A percentile compares a stretch with the other conserved stretches of the same genome.
Evolutionary conservation across 805 yeast genomes (phyloP).

Genomic region (Spencermartinsiella europaea): DNA sequence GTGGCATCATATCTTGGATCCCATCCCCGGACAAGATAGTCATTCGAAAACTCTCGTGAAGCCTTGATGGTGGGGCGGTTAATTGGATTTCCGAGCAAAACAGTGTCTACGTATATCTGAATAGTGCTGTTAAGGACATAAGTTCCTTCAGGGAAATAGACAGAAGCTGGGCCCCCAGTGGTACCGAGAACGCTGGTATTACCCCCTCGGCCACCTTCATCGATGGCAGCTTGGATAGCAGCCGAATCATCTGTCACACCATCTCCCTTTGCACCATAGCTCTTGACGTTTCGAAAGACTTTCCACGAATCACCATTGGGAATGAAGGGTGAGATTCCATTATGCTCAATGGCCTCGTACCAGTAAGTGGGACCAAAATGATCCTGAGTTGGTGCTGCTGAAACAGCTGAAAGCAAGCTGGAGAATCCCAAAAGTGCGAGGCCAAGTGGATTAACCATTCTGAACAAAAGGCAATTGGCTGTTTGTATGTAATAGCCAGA

Average conservation of each 20-base stretch:
- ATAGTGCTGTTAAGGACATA: slow-evolving; percentile 1
- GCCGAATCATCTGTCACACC: slow-evolving; percentile 6
- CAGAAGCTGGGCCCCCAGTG: slow-evolving; percentile 9
- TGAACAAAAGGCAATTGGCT: not conserved
- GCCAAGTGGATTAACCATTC: not conserved
- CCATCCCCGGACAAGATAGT: slow-evolving; percentile 1
- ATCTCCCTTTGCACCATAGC: slow-evolving; percentile 9
- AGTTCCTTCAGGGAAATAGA: slow-evolving; percentile 8
- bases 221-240: slow-evolving; percentile 9
- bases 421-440: not conserved
- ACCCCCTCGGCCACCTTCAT: slow-evolving; percentile 5
- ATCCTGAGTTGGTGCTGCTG: not conserved
- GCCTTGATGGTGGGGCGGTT: slow-evolving; percentile 3
- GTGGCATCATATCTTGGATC: slow-evolving; percentile 8
- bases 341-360: slow-evolving; percentile 9
- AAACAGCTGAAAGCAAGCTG: not conserved
- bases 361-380: not conserved
- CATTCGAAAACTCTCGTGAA: not conserved
- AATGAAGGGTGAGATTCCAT: slow-evolving; percentile 8
- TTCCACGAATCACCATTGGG: slow-evolving; percentile 9
- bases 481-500: no score
- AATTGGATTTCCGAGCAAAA: slow-evolving; percentile 5
- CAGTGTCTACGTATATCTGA: slow-evolving; percentile 7
- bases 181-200: slow-evolving; percentile 2
- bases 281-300: slow-evolving; percentile 9